These are phyloP conservation scores for Whalleya microplaca DNA, from an alignment of 2,329 filamentous ascomycete genomes.

Conservation along the genomic window DNA sequence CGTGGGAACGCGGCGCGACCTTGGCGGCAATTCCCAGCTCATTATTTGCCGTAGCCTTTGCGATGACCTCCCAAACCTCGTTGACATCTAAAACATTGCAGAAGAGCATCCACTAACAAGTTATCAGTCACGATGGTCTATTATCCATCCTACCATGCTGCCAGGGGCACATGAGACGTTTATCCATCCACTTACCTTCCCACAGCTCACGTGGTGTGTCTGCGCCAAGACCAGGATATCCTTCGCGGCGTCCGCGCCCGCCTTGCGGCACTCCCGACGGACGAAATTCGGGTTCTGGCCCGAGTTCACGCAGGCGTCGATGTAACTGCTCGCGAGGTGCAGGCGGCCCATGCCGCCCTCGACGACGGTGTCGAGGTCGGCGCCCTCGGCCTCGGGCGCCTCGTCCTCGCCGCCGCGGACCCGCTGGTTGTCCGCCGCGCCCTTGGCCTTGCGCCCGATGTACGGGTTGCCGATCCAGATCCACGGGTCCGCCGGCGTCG, in stretches of 20 bases:
- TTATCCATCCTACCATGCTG: neutral
- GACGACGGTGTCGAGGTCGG: slow-evolving; percentile 53
- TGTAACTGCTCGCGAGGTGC: slow-evolving; percentile 50
- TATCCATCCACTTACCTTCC: slow-evolving; percentile 64
- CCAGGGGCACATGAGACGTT: neutral
- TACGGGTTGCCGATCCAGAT: slow-evolving; percentile 74
- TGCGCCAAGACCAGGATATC: slow-evolving; percentile 66
- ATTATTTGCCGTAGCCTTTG: slow-evolving; percentile 67
- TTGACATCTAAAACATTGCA: slow-evolving; percentile 58
- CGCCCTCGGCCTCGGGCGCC: slow-evolving; percentile 49
- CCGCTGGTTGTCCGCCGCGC: slow-evolving; percentile 39
- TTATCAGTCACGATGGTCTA: neutral
- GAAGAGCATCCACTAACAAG: slow-evolving; percentile 72
- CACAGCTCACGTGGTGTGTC: slow-evolving; percentile 59
- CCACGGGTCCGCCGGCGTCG: slow-evolving; percentile 58
- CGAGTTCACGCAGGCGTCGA: slow-evolving; percentile 49
- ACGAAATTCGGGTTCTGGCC: slow-evolving; percentile 42
- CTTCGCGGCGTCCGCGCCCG: slow-evolving; percentile 51
- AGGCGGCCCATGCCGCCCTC: slow-evolving; percentile 57
- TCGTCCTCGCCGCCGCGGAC: slow-evolving; percentile 54
- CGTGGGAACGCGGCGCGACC: slow-evolving; percentile 62
- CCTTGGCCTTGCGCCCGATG: slow-evolving; percentile 42
- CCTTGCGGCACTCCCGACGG: slow-evolving; percentile 52
- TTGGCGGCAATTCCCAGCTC: slow-evolving; percentile 75
- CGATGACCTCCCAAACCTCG: slow-evolving; percentile 67